phyloP scores from a whole-genome alignment of 352 stramenopile genomes.

The Phytophthora pisi region DNA sequence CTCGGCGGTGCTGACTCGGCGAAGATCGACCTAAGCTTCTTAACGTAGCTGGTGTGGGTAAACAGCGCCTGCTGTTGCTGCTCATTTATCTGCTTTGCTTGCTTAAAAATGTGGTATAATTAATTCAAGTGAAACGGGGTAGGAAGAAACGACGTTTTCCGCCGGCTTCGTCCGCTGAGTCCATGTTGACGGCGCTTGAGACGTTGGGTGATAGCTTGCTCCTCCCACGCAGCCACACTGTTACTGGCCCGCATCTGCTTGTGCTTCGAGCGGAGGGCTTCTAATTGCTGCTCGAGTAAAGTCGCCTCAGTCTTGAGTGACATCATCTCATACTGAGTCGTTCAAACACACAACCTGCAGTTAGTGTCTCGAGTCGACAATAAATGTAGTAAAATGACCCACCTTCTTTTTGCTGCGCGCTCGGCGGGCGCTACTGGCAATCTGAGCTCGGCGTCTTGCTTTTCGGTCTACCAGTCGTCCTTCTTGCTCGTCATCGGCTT shows the following conservation, averaged over 20 bases:
- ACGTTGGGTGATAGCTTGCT: constrained; percentile 45
- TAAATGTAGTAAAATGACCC: too few species aligned
- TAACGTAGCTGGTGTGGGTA: constrained; percentile 28
- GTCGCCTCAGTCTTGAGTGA: constrained; percentile 46
- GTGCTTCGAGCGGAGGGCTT: constrained; percentile 42
- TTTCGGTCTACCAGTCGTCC: too few species aligned
- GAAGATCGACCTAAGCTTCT: constrained; percentile 34
- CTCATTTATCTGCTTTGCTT: constrained; percentile 28
- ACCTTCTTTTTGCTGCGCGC: too few species aligned
- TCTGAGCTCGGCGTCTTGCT: too few species aligned
- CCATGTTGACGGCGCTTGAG: constrained; percentile 48
- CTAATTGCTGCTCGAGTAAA: constrained; percentile 47
- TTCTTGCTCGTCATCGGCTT: too few species aligned
- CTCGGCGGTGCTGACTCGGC: constrained; percentile 24
- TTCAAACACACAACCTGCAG: not conserved
- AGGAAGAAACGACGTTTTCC: too few species aligned
- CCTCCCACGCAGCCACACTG: constrained; percentile 47
- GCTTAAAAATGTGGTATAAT: too few species aligned
- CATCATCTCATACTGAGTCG: constrained; percentile 34
- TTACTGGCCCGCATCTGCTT: constrained; percentile 35
- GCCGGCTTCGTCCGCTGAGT: too few species aligned
- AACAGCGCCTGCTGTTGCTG: constrained; percentile 36
- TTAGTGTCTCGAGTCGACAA: not conserved
- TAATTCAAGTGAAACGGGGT: too few species aligned
- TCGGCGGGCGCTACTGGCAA: too few species aligned